Conservation (phyloP, 2,329 filamentous ascomycete genomes). For the Colletotrichum camelliae region DNA sequence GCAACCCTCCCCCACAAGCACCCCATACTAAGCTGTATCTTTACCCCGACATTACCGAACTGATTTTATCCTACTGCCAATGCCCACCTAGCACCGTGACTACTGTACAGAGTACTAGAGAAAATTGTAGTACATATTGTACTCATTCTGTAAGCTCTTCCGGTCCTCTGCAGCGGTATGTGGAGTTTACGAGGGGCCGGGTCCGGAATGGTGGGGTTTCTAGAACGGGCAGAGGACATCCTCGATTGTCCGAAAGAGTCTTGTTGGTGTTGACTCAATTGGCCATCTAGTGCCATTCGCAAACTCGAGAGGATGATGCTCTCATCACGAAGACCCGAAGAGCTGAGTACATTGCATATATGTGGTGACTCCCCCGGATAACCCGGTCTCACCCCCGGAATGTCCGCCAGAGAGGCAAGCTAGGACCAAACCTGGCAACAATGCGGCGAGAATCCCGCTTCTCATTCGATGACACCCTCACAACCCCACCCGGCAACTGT, state of each 20-base stretch:
- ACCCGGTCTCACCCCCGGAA: neutral
- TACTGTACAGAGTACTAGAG: neutral
- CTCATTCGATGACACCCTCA: neutral
- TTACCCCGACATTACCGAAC: conserved; percentile 5
- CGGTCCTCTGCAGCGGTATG: neutral
- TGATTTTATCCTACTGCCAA: neutral
- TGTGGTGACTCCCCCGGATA: neutral
- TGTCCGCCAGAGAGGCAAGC: neutral
- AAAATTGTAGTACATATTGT: neutral
- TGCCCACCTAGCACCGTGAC: neutral
- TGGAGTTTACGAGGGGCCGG: neutral
- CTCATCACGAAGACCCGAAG: neutral
- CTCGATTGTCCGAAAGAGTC: neutral
- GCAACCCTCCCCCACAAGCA: neutral
- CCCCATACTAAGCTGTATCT: conserved; percentile 3
- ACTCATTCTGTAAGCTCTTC: neutral
- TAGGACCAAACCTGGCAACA: neutral
- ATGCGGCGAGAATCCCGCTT: neutral
- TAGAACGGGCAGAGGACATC: neutral
- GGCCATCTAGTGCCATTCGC: no score
- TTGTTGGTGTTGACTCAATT: neutral
- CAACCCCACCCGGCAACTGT: neutral
- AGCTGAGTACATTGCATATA: neutral
- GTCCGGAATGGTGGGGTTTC: neutral
- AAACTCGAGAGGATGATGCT: neutral